Conservation (phyloP, 2,329 filamentous ascomycete genomes). For the Pestalotiopsis fici region DNA sequence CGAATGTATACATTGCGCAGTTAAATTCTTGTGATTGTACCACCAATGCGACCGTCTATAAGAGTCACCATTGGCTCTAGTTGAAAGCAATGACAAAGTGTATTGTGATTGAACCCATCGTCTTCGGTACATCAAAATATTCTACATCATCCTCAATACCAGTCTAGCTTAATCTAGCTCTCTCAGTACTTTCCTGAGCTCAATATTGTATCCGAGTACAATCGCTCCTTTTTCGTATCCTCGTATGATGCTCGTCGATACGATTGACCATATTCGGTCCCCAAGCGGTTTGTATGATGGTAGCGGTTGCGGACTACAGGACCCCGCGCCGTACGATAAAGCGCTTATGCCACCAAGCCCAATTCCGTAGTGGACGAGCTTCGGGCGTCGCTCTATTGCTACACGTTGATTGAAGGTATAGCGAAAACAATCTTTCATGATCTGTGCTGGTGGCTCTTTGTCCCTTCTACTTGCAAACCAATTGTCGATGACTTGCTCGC, state of each 20-base stretch:
- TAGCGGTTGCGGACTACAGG: not conserved
- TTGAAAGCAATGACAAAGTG: too few species aligned
- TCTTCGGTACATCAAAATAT: not conserved
- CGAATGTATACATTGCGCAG: too few species aligned
- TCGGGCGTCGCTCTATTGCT: not conserved
- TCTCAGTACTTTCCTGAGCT: not conserved
- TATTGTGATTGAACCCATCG: not conserved
- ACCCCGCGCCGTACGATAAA: not conserved
- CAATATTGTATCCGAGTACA: not conserved
- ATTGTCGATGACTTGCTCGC: not conserved
- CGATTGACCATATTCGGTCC: not conserved
- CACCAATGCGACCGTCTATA: too few species aligned
- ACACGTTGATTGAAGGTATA: not conserved
- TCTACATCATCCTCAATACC: not conserved
- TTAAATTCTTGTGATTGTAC: too few species aligned
- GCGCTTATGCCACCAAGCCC: not conserved
- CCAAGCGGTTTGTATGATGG: not conserved
- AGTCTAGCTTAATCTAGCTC: not conserved
- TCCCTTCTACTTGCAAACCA: not conserved
- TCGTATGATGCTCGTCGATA: not conserved
- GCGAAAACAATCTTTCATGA: not conserved
- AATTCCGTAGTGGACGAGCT: not conserved
- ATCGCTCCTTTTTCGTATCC: not conserved
- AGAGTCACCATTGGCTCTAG: too few species aligned
- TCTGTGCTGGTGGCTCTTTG: not conserved